A percentile compares a stretch with the other conserved stretches of the same genome.
Evolutionary conservation across 768 basidiomycete genomes (phyloP).

Genomic region (Trichaptum fuscoviolaceum): DNA sequence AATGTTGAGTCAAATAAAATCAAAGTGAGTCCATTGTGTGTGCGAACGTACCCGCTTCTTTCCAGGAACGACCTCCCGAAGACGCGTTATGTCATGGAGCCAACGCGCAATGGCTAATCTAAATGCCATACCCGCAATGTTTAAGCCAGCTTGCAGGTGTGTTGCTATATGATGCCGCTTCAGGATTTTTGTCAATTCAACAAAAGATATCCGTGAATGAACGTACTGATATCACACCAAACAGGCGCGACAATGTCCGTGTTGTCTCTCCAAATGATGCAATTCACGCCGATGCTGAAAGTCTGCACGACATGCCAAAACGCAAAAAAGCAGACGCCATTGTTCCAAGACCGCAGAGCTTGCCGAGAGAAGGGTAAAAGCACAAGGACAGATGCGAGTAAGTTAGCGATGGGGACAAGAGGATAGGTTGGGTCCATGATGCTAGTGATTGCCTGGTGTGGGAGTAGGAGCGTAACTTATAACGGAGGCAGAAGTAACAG

Average conservation of each 20-base stretch:
- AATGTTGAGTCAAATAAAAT: not conserved
- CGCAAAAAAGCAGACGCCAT: conserved; percentile 31
- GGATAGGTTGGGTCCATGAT: conserved; percentile 22
- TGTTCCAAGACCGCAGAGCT: conserved; percentile 23
- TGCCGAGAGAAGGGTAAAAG: conserved; percentile 34
- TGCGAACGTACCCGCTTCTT: not conserved
- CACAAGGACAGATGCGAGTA: conserved; percentile 26
- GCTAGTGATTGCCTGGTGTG: not conserved
- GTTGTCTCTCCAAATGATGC: conserved; percentile 30
- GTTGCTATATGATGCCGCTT: not conserved
- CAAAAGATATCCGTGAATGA: not conserved
- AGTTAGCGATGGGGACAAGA: conserved; percentile 30
- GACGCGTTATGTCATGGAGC: not conserved
- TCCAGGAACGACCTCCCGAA: not conserved
- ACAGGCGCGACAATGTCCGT: conserved; percentile 20
- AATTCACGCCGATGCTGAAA: conserved; percentile 23
- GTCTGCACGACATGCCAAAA: conserved; percentile 24
- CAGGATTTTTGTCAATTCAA: no score
- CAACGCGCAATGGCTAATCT: not conserved
- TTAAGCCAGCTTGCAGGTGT: not conserved
- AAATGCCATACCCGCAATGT: not conserved
- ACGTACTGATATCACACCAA: conserved; percentile 36
- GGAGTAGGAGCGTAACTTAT: not conserved
- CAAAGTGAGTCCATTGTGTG: not conserved
- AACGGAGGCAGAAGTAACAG: not conserved